Percentiles rank a stretch among this genome's conserved stretches.
Conservation (phyloP, 805 yeast genomes). For the Cyberlindnera petersonii region DNA sequence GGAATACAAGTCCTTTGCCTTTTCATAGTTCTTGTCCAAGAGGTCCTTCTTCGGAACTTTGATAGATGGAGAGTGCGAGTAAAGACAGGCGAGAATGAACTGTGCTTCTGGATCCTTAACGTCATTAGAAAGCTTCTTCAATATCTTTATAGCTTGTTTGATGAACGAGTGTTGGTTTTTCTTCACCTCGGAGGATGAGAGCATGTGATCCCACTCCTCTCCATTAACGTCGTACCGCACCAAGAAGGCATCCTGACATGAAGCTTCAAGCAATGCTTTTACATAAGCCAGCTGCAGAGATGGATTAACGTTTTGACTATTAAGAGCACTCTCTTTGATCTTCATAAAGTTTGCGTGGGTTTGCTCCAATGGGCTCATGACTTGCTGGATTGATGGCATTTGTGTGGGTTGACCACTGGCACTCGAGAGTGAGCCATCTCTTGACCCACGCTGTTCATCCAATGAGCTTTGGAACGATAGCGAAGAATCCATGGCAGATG, state of each 20-base stretch:
- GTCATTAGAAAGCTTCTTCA: slow-evolving; percentile 50
- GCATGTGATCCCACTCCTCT: slow-evolving; percentile 32
- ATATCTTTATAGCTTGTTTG: slow-evolving; percentile 53
- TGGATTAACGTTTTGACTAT: slow-evolving; percentile 1
- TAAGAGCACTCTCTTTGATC: slow-evolving; percentile 1
- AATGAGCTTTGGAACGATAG: slow-evolving; percentile 11
- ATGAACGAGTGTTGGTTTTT: slow-evolving; percentile 54
- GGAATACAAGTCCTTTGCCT: slow-evolving; percentile 57
- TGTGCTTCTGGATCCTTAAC: slow-evolving; percentile 54
- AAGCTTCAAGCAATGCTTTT: slow-evolving; percentile 3
- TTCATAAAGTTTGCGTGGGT: slow-evolving; percentile 2
- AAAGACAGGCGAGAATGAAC: slow-evolving; percentile 58
- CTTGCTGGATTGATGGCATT: slow-evolving; percentile 1
- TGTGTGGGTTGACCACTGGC: background rate
- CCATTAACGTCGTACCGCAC: slow-evolving; percentile 45
- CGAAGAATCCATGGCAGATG: slow-evolving; percentile 6
- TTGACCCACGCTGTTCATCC: slow-evolving; percentile 2
- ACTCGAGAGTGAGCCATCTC: slow-evolving; percentile 4
- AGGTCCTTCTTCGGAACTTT: slow-evolving; percentile 43
- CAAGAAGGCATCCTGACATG: slow-evolving; percentile 7
- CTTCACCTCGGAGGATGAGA: slow-evolving; percentile 40
- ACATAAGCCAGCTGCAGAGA: slow-evolving; percentile 5
- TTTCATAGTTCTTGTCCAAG: slow-evolving; percentile 50
- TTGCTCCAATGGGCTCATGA: slow-evolving; percentile 9
- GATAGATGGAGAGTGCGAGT: slow-evolving; percentile 47